Conservation (phyloP, 2,329 filamentous ascomycete species). For the Fusarium transvaalense region DNA sequence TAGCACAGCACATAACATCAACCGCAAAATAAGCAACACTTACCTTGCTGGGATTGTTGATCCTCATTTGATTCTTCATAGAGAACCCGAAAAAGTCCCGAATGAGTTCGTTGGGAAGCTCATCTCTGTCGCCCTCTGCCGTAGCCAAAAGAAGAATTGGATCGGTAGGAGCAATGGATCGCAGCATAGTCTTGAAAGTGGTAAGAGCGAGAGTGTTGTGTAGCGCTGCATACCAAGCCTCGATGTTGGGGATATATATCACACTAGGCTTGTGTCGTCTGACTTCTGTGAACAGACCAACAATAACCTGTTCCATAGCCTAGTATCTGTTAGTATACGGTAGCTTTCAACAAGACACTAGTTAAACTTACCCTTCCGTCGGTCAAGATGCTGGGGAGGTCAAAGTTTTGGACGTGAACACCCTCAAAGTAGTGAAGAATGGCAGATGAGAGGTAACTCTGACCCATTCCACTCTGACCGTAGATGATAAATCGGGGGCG, state of each 20-base stretch:
- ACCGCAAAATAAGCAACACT: slow-evolving; percentile 45
- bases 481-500: slow-evolving; percentile 86
- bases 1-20: slow-evolving; percentile 14
- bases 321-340: slow-evolving; percentile 50
- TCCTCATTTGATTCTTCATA: slow-evolving; percentile 78
- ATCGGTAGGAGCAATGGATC: slow-evolving; percentile 88
- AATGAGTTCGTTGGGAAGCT: slow-evolving; percentile 73
- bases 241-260: slow-evolving; percentile 91
- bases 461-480: slow-evolving; percentile 91
- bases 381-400: slow-evolving; percentile 86
- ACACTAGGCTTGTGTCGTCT: slow-evolving; percentile 95
- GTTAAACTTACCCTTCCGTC: slow-evolving; percentile 79
- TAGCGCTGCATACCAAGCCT: slow-evolving; percentile 82
- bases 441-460: slow-evolving; percentile 87
- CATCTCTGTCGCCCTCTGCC: slow-evolving; percentile 75
- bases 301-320: slow-evolving; percentile 87
- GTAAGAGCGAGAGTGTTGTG: slow-evolving; percentile 76
- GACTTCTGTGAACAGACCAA: slow-evolving; percentile 91
- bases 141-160: slow-evolving; percentile 90
- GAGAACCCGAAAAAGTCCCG: slow-evolving; percentile 89
- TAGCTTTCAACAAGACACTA: background rate
- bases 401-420: slow-evolving; percentile 94
- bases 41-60: slow-evolving; percentile 75
- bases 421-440: slow-evolving; percentile 92
- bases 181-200: slow-evolving; percentile 85